phyloP scores from a whole-genome alignment of 2,329 filamentous ascomycete genomes.

The Fusarium lyarnte region DNA sequence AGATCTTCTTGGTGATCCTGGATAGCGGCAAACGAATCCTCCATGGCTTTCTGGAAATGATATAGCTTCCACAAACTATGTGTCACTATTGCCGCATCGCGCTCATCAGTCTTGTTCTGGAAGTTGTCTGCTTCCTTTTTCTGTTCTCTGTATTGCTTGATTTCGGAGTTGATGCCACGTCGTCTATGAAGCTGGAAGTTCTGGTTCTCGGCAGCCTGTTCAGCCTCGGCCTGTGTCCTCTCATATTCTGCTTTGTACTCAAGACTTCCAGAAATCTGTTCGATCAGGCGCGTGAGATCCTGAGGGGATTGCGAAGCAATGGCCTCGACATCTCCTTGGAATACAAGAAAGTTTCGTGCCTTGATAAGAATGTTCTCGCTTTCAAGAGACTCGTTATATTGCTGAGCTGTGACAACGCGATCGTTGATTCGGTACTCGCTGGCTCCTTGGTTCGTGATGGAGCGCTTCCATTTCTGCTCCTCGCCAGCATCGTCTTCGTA shows the following conservation, averaged over 20 bases:
- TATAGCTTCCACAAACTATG: constrained; percentile 98
- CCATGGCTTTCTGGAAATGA: constrained; percentile 92
- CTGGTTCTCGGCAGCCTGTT: constrained; percentile 88
- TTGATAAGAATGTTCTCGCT: constrained; percentile 97
- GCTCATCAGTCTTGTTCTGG: constrained; percentile 87
- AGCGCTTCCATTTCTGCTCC: constrained; percentile 94
- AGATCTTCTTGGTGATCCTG: constrained; percentile 94
- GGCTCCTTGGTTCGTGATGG: constrained; percentile 85
- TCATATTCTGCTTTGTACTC: constrained; percentile 97
- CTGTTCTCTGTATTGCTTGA: constrained; percentile 97
- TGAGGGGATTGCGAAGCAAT: constrained; percentile 96
- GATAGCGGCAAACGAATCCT: constrained; percentile 89
- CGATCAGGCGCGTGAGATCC: constrained; percentile 91
- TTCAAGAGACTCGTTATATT: constrained; percentile 94
- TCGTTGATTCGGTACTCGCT: constrained; percentile 99
- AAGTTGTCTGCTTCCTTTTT: constrained; percentile 96
- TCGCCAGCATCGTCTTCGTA: constrained; percentile 97
- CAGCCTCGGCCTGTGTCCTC: constrained; percentile 82
- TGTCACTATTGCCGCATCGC: constrained; percentile 89
- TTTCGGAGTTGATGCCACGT: constrained; percentile 95
- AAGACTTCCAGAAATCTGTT: constrained; percentile 96
- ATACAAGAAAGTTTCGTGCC: constrained; percentile 96
- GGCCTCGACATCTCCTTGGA: constrained; percentile 96
- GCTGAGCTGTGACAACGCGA: constrained; percentile 83
- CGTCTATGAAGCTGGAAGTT: constrained; percentile 88